A percentile compares a stretch with the other conserved stretches of the same genome.
Evolutionary conservation across 2,329 filamentous ascomycete species (phyloP).

Genomic region (Zasmidium citrigriseum): DNA sequence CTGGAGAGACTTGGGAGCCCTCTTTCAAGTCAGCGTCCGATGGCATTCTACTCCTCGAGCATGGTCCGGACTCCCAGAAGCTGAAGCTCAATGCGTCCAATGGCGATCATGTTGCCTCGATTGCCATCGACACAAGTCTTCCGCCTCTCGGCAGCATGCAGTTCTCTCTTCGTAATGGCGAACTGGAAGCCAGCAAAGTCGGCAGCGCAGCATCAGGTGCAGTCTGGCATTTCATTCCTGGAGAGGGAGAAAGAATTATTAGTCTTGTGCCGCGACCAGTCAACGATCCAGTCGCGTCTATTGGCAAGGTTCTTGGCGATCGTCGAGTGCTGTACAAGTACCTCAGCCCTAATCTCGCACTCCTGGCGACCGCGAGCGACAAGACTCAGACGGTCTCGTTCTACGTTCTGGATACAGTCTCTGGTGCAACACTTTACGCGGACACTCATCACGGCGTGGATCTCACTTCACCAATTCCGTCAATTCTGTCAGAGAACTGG

Average conservation of each 20-base stretch:
- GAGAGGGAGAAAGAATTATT: constrained; percentile 66
- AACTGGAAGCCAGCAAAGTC: constrained; percentile 28
- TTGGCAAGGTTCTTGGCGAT: constrained; percentile 89
- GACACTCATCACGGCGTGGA: constrained; percentile 74
- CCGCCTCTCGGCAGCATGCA: constrained; percentile 14
- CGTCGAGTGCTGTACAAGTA: constrained; percentile 97
- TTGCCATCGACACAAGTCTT: constrained; percentile 10
- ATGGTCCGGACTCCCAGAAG: constrained; percentile 52
- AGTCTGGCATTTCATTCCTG: constrained; percentile 72
- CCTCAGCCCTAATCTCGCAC: constrained; percentile 79
- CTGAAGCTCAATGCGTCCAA: constrained; percentile 41
- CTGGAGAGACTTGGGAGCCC: constrained; percentile 57
- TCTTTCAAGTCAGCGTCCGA: constrained; percentile 34
- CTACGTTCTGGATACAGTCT: constrained; percentile 82
- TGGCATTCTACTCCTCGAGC: constrained; percentile 37
- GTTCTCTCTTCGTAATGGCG: constrained; percentile 29
- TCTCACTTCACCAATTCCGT: constrained; percentile 69
- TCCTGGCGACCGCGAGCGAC: constrained; percentile 70
- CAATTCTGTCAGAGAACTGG: constrained; percentile 91
- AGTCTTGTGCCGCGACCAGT: constrained; percentile 67
- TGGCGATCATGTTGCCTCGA: constrained; percentile 25
- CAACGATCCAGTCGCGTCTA: constrained; percentile 89
- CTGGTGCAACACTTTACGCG: constrained; percentile 75
- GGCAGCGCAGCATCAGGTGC: constrained; percentile 13
- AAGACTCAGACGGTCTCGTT: constrained; percentile 63